Percentiles rank a stretch among this genome's conserved stretches.
Conservation (phyloP, 164 flowering plant genomes). For the Paratinospora sagittata region DNA sequence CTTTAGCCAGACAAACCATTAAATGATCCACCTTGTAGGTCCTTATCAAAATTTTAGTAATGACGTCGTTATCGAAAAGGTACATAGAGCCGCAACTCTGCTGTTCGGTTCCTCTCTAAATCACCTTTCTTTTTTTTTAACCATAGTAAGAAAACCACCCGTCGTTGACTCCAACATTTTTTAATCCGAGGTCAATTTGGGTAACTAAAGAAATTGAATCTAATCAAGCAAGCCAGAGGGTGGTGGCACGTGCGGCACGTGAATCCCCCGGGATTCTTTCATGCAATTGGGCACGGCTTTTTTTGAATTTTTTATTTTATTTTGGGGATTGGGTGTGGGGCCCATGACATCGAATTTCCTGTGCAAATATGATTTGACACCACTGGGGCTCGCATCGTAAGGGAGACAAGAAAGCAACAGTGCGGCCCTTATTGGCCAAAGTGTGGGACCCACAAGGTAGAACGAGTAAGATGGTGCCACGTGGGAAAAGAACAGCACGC, state of each 20-base stretch:
- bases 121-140: no score
- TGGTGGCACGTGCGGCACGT: slow-evolving; percentile 1
- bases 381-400: not conserved
- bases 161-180: no score
- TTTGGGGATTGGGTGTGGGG: not conserved
- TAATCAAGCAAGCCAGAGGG: not conserved
- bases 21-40: no score
- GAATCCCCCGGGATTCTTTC: not conserved
- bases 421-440: not conserved
- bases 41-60: no score
- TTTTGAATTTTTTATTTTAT: not conserved
- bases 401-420: not conserved
- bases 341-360: not conserved
- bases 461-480: not conserved
- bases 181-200: no score
- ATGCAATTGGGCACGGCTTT: not conserved
- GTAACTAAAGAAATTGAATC: no score
- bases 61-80: no score
- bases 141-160: no score
- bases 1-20: no score
- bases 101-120: no score
- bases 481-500: not conserved
- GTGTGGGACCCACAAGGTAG: not conserved
- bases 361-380: not conserved
- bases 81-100: no score